These are phyloP conservation scores for Raddia distichophylla DNA, from an alignment of 176 grass and related monocot genomes.

Conservation along the genomic window DNA sequence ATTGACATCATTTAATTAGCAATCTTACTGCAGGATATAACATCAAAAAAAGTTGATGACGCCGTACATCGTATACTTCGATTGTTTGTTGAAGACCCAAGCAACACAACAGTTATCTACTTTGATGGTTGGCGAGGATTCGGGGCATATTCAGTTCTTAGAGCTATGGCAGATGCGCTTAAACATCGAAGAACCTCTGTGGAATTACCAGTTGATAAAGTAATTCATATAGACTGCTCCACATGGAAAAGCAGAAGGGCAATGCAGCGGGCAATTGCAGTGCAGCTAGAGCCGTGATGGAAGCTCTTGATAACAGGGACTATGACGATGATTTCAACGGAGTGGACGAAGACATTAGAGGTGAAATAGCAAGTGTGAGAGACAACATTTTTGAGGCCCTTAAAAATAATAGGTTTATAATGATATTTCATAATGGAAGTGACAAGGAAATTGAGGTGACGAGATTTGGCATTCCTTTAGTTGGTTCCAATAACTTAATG, in stretches of 20 bases:
- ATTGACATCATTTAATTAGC: too few relatives aligned
- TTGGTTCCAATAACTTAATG: background rate
- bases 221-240: constrained; percentile 13
- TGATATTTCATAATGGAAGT: constrained; percentile 15
- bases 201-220: background rate
- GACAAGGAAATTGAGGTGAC: background rate
- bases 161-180: background rate
- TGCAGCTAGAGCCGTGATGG: background rate
- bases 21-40: too few relatives aligned
- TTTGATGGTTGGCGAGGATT: background rate
- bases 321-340: background rate
- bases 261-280: constrained; percentile 15
- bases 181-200: background rate
- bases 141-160: background rate
- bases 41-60: too few relatives aligned
- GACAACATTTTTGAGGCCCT: background rate
- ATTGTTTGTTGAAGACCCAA: too few relatives aligned
- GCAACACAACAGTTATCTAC: background rate
- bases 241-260: constrained; percentile 7
- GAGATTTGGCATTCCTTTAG: background rate
- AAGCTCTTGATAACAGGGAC: background rate
- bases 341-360: background rate
- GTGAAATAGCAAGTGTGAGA: background rate
- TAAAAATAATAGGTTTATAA: background rate
- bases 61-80: too few relatives aligned